Percentiles rank a stretch among this genome's conserved stretches.
Evolutionary conservation across 495 filamentous ascomycete genomes (phyloP).

Genomic region (Hypoxylon cercidicola): DNA sequence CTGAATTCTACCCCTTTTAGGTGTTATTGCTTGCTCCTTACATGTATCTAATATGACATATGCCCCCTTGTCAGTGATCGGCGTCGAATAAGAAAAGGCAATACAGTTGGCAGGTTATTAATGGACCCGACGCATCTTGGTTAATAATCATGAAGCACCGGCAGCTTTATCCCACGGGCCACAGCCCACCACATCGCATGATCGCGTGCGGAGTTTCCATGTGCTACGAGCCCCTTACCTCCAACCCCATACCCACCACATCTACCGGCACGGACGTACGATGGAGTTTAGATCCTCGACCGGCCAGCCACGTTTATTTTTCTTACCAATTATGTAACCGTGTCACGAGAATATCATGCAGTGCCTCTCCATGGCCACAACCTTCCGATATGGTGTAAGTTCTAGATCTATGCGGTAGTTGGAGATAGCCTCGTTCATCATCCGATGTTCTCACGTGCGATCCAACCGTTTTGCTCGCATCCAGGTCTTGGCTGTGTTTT

Average conservation of each 20-base stretch:
- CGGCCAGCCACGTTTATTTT: neutral
- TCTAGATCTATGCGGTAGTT: conserved; percentile 31
- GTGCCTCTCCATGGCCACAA: conserved; percentile 6
- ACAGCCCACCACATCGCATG: conserved; percentile 12
- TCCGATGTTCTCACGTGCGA: conserved; percentile 17
- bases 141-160: conserved; percentile 17
- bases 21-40: too few species aligned
- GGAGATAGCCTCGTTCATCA: conserved; percentile 11
- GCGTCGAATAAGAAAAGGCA: neutral
- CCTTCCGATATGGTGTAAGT: conserved; percentile 5
- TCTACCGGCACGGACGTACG: conserved; percentile 3
- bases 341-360: conserved; percentile 10
- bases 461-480: neutral
- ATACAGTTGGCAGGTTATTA: neutral
- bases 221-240: neutral
- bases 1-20: too few species aligned
- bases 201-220: conserved; percentile 29
- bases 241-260: conserved; percentile 10
- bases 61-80: conserved; percentile 9
- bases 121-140: conserved; percentile 11
- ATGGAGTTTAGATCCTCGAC: neutral
- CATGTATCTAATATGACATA: neutral
- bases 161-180: conserved; percentile 7
- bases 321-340: neutral
- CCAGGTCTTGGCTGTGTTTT: neutral